These are phyloP conservation scores for Saccharomycopsis selenospora DNA, from an alignment of 805 yeast species.

Conservation along the genomic window DNA sequence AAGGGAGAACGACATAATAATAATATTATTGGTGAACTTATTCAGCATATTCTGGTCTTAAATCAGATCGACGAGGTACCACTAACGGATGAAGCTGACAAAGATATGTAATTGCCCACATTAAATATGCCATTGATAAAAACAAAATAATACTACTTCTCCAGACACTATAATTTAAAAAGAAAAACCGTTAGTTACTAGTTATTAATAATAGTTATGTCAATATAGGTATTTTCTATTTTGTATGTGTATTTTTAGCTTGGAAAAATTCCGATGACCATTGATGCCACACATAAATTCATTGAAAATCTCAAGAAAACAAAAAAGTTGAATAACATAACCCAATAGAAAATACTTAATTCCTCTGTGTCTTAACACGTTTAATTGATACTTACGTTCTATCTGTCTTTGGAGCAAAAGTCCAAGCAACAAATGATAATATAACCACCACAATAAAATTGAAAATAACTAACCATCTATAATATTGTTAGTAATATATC, in stretches of 20 bases:
- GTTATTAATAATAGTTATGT: too few relatives aligned
- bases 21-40: too few relatives aligned
- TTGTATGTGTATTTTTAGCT: too few relatives aligned
- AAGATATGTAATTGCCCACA: slow-evolving; percentile 92
- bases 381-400: slow-evolving; percentile 54
- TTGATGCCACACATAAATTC: too few relatives aligned
- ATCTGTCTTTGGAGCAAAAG: slow-evolving; percentile 76
- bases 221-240: too few relatives aligned
- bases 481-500: slow-evolving; percentile 5
- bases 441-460: slow-evolving; percentile 53
- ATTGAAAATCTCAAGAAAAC: too few relatives aligned
- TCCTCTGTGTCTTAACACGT: too few relatives aligned
- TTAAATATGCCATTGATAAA: slow-evolving; percentile 68
- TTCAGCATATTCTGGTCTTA: slow-evolving; percentile 70
- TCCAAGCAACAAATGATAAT: slow-evolving; percentile 68
- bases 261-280: too few relatives aligned
- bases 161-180: slow-evolving; percentile 44
- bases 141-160: slow-evolving; percentile 63
- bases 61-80: slow-evolving; percentile 81
- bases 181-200: neutral
- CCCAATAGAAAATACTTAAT: too few relatives aligned
- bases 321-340: too few relatives aligned
- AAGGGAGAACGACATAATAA: too few relatives aligned
- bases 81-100: slow-evolving; percentile 87
- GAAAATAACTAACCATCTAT: slow-evolving; percentile 63